Evolutionary conservation across 148 eudicot species (phyloP).

Genomic region (Simmondsia chinensis): DNA sequence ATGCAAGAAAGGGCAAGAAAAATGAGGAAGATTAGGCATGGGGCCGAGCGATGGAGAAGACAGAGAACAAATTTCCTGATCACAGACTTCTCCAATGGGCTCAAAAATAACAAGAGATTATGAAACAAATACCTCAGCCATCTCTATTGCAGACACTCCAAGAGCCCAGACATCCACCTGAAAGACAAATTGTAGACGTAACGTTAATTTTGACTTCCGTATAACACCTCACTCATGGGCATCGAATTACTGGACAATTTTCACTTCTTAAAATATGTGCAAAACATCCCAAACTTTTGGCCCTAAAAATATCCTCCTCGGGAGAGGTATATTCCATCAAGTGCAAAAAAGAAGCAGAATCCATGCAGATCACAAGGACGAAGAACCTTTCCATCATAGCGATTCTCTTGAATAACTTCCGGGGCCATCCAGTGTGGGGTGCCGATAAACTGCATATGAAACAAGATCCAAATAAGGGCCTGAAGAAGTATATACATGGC

Average conservation of each 20-base stretch:
- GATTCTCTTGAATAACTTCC: slow-evolving; percentile 99
- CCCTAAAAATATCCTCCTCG: background rate
- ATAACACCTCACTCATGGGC: no score
- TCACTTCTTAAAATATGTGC: no score
- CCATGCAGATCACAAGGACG: background rate
- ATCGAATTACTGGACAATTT: no score
- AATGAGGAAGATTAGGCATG: no score
- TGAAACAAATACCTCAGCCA: slow-evolving; percentile 79
- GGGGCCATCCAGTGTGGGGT: slow-evolving; percentile 99
- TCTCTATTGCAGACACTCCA: slow-evolving; percentile 97
- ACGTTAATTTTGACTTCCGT: no score
- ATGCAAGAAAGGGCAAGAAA: no score
- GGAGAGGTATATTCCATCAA: background rate
- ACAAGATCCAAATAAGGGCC: slow-evolving; percentile 1
- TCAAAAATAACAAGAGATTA: slow-evolving; percentile 1
- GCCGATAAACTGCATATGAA: slow-evolving; percentile 70
- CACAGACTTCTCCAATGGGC: slow-evolving; percentile 2
- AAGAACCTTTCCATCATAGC: slow-evolving; percentile 96
- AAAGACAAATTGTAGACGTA: slow-evolving; percentile 1
- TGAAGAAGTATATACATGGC: no score
- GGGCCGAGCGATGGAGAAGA: background rate
- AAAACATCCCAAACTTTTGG: no score
- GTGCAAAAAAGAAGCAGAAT: background rate
- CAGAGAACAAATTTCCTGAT: background rate
- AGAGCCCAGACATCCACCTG: slow-evolving; percentile 99